Conservation (phyloP, 1,284 basidiomycete species). For the Sphaerobolus stellatus region DNA sequence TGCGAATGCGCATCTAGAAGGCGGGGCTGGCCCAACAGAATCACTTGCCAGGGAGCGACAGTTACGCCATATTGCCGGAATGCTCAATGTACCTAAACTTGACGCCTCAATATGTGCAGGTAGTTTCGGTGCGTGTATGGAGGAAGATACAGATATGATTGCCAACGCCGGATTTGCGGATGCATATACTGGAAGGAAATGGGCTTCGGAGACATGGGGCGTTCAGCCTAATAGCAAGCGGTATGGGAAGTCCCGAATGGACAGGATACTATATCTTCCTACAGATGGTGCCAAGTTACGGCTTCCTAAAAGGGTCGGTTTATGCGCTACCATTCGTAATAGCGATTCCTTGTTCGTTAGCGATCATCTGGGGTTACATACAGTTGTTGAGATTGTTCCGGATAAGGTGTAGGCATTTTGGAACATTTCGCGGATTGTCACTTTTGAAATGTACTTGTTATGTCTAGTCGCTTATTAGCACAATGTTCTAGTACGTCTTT, state of each 20-base stretch:
- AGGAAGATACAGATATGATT: not conserved
- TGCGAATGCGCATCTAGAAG: constrained; percentile 12
- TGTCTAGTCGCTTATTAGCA: no score
- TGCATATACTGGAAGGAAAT: not conserved
- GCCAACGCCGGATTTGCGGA: not conserved
- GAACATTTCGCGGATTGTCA: no score
- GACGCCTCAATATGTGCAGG: constrained; percentile 7
- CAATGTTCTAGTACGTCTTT: no score
- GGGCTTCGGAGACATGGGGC: not conserved
- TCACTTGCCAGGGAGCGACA: not conserved
- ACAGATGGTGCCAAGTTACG: not conserved
- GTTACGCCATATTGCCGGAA: constrained; percentile 4
- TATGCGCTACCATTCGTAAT: not conserved
- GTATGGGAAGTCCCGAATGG: not conserved
- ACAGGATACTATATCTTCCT: not conserved
- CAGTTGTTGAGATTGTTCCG: no score
- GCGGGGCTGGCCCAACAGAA: not conserved
- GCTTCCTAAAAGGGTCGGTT: not conserved
- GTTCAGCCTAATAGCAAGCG: not conserved
- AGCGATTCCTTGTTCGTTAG: not conserved
- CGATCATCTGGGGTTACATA: not conserved
- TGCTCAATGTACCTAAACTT: constrained; percentile 6
- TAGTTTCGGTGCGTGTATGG: not conserved
- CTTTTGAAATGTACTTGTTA: no score
- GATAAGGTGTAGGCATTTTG: no score